Conservation (phyloP, 1,284 basidiomycete genomes). For the Entoloma clypeatum region DNA sequence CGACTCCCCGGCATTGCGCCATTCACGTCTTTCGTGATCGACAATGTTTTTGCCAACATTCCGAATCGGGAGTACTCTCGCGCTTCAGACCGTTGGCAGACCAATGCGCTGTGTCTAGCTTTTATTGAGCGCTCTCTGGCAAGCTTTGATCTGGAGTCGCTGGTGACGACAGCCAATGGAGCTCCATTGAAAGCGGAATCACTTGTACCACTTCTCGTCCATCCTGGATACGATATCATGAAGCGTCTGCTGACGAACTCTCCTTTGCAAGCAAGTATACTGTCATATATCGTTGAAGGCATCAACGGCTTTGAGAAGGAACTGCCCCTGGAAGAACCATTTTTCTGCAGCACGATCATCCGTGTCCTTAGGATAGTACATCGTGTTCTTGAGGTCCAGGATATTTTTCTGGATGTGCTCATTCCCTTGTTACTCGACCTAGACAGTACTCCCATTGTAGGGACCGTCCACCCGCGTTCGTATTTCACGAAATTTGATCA, state of each 20-base stretch:
- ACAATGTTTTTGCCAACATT: constrained; percentile 79
- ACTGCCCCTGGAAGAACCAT: constrained; percentile 63
- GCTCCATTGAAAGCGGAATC: constrained; percentile 47
- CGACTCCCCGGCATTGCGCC: constrained; percentile 73
- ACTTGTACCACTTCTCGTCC: constrained; percentile 55
- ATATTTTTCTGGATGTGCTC: constrained; percentile 86
- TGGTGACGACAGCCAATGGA: constrained; percentile 52
- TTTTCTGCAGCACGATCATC: constrained; percentile 72
- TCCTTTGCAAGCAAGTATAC: constrained; percentile 65
- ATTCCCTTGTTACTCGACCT: constrained; percentile 75
- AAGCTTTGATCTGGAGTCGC: constrained; percentile 73
- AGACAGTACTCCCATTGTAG: constrained; percentile 50
- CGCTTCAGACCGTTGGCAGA: constrained; percentile 80
- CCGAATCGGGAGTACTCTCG: constrained; percentile 70
- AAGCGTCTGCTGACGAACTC: constrained; percentile 75
- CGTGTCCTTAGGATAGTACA: constrained; percentile 82
- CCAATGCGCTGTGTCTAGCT: constrained; percentile 80
- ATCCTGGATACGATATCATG: constrained; percentile 89
- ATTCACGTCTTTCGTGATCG: constrained; percentile 83
- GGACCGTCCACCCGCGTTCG: constrained; percentile 56
- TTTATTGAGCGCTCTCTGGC: constrained; percentile 85
- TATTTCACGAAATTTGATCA: constrained; percentile 77
- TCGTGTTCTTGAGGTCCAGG: constrained; percentile 82
- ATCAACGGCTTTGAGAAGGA: constrained; percentile 74
- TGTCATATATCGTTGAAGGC: constrained; percentile 77